Conservation (phyloP, 768 basidiomycete species). For the Pleurotus eryngii region DNA sequence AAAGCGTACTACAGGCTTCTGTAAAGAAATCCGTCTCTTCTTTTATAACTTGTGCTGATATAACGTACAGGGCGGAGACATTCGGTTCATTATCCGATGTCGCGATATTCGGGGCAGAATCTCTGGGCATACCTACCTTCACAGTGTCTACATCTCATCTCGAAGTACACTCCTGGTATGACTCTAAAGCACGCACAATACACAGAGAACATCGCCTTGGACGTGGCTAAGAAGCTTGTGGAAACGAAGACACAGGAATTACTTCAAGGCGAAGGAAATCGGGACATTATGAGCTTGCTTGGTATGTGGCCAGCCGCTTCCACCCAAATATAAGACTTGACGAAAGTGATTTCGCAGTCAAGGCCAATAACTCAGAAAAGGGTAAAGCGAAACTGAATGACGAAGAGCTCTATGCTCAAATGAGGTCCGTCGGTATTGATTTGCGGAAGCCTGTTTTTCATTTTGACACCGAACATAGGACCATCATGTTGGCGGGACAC, state of each 20-base stretch:
- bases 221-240: conserved; percentile 32
- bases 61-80: conserved; percentile 14
- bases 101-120: conserved; percentile 29
- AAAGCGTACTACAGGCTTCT: conserved; percentile 32
- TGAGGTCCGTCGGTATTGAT: conserved; percentile 37
- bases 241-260: conserved; percentile 29
- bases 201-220: conserved; percentile 27
- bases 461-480: not conserved
- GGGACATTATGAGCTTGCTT: conserved; percentile 42
- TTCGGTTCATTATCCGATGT: not conserved
- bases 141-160: conserved; percentile 31
- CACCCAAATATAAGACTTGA: not conserved
- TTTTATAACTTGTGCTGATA: conserved; percentile 3
- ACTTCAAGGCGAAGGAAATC: conserved; percentile 29
- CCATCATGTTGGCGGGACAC: conserved; percentile 16
- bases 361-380: conserved; percentile 51
- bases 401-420: conserved; percentile 48
- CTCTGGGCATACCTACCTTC: conserved; percentile 27
- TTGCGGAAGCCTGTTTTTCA: not conserved
- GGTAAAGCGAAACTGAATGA: conserved; percentile 38
- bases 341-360: conserved; percentile 29
- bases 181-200: conserved; percentile 28
- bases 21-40: conserved; percentile 19
- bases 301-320: conserved; percentile 22
- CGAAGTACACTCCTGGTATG: conserved; percentile 24